Base-by-base conservation (phyloP, 2,329 filamentous ascomycete genomes). In the Orbilia ellipsospora region DNA sequence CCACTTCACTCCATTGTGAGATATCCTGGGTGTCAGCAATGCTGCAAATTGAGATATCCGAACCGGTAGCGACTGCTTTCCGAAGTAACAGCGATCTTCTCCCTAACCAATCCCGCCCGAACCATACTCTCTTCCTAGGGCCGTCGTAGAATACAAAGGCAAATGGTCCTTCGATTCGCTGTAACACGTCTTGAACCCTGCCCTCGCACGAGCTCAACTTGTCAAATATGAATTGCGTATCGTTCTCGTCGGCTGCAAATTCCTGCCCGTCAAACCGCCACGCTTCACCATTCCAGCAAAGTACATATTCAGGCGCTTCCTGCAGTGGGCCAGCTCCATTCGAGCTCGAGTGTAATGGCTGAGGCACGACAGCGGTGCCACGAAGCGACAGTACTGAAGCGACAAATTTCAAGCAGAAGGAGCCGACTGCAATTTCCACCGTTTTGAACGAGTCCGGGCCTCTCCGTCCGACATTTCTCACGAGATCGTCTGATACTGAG, bases 201-300 rank as follows among this genome's bases (percentile, higher is more conserved):
- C 79, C 79, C 60, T 82, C 70, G 52, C 64, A 80, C 72, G 52
- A 80, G 77, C 55, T 79, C 78, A 97, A 84, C 44, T 87, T 80
- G 40, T 85, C 80, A 80, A 94, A 89, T 16, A 98, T 84, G 5
- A 84, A 83, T 79, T 90, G 86, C 2, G 92, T 92, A 82, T 99
- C 95, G 80, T 97, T 97, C 69, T 89, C 91, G 42, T 80, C 74
- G 4, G 59, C 44, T 48, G 80, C 72, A n/a, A 97, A 84, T 0
- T 82, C 79, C 8, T 86, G 79, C 40, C 85, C 86, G 7, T 82
- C 83, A 59, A 96, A 86, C 69, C 87, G 90, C 95, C 95, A 99
- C 0, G 93, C 94, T 81, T 99, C 95, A 51, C 95, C 95, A 80
- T 99, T 99, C 95, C 95, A 99, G 85, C 94, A 97, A 1, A 99